Conservation (phyloP, 768 basidiomycete species). For the Filobasidium wieringae region DNA sequence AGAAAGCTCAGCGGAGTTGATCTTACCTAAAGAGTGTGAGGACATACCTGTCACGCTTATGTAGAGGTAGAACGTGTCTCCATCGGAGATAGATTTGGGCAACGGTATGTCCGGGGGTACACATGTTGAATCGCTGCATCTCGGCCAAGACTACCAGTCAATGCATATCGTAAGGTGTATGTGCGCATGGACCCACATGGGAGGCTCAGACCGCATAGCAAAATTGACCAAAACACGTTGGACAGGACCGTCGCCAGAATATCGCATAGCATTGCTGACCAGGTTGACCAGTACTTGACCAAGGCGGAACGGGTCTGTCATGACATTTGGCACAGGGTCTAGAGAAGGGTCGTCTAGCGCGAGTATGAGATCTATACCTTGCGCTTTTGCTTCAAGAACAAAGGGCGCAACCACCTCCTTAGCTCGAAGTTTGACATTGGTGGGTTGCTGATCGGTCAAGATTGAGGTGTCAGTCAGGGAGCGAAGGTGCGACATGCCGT, state of each 20-base stretch:
- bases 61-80: slow-evolving; percentile 35
- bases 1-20: not conserved
- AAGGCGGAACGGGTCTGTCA: slow-evolving; percentile 40
- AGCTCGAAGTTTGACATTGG: slow-evolving; percentile 30
- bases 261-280: slow-evolving; percentile 39
- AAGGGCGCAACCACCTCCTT: slow-evolving; percentile 39
- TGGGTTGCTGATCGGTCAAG: slow-evolving; percentile 17
- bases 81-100: slow-evolving; percentile 2
- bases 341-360: slow-evolving; percentile 34
- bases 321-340: slow-evolving; percentile 30
- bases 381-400: slow-evolving; percentile 40
- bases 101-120: slow-evolving; percentile 1
- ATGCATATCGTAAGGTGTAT: not conserved
- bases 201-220: slow-evolving; percentile 34
- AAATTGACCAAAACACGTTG: slow-evolving; percentile 35
- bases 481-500: slow-evolving; percentile 4
- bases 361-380: slow-evolving; percentile 36
- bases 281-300: slow-evolving; percentile 36
- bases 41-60: slow-evolving; percentile 24
- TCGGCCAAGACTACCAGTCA: not conserved
- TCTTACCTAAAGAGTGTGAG: not conserved
- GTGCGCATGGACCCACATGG: slow-evolving; percentile 23
- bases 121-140: slow-evolving; percentile 1
- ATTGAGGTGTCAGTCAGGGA: not conserved
- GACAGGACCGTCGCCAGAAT: slow-evolving; percentile 32